phyloP scores from a whole-genome alignment of 1,139 yeast genomes.

The Keqinozyma sinolaborantium region DNA sequence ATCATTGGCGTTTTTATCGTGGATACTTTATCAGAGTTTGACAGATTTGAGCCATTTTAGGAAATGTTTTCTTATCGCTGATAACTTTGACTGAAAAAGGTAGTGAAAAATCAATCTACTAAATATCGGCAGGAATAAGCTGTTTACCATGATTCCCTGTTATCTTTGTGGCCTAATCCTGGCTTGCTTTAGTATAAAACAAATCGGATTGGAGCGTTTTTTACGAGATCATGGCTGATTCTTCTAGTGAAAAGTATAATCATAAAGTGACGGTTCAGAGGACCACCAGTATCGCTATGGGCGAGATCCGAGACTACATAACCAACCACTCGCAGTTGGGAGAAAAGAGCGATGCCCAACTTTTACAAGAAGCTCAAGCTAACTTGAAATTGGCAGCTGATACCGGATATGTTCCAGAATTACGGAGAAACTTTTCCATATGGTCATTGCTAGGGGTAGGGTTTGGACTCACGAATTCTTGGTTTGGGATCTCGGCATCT shows the following conservation, averaged over 20 bases:
- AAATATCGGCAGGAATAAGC: too few relatives aligned
- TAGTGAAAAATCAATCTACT: too few relatives aligned
- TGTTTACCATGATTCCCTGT: too few relatives aligned
- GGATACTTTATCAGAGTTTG: too few relatives aligned
- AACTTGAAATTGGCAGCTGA: slow-evolving; percentile 29
- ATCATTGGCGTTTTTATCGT: too few relatives aligned
- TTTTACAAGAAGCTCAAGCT: slow-evolving; percentile 27
- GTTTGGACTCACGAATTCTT: slow-evolving; percentile 59
- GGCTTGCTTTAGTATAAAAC: too few relatives aligned
- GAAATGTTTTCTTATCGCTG: too few relatives aligned
- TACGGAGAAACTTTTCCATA: slow-evolving; percentile 46
- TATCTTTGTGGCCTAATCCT: too few relatives aligned
- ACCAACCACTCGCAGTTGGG: not conserved
- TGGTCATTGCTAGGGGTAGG: slow-evolving; percentile 61
- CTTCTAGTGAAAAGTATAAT: not conserved
- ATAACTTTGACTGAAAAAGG: too few relatives aligned
- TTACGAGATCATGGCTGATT: not conserved
- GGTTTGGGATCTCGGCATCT: slow-evolving; percentile 66
- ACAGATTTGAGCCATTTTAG: too few relatives aligned
- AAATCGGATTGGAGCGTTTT: too few relatives aligned
- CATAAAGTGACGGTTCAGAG: not conserved
- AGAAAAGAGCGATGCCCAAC: slow-evolving; percentile 10
- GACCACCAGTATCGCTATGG: not conserved
- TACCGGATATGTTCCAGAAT: slow-evolving; percentile 35
- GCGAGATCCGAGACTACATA: not conserved